Percentiles rank a stretch among this genome's conserved stretches.
phyloP scores from a whole-genome alignment of 257 asterid species.

The Eucommia ulmoides region DNA sequence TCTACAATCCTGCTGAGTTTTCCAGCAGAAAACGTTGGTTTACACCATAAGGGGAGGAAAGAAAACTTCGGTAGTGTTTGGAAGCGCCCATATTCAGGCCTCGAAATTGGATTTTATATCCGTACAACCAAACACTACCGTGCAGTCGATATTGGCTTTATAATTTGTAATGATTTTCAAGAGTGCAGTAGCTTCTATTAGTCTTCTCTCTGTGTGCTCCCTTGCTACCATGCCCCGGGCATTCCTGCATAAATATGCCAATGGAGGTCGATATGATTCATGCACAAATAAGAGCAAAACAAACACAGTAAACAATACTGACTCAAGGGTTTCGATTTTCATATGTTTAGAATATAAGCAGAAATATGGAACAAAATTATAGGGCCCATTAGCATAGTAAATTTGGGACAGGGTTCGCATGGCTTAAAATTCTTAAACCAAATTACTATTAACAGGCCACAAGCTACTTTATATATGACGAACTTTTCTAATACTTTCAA shows the following conservation, averaged over 20 bases:
- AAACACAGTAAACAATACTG: background rate
- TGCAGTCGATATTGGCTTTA: background rate
- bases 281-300: background rate
- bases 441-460: too few species aligned
- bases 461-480: too few species aligned
- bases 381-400: too few species aligned
- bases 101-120: background rate
- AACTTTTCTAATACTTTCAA: too few species aligned
- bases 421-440: too few species aligned
- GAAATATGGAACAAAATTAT: too few species aligned
- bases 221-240: slow-evolving; percentile 22
- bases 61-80: background rate
- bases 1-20: too few species aligned
- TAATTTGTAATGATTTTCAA: slow-evolving; percentile 29
- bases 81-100: background rate
- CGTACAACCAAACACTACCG: background rate
- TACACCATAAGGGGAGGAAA: too few species aligned
- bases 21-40: too few species aligned
- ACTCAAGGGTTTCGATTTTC: too few species aligned
- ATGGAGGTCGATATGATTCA: background rate
- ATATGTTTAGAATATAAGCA: too few species aligned
- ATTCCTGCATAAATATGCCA: slow-evolving; percentile 28
- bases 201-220: slow-evolving; percentile 49
- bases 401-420: too few species aligned
- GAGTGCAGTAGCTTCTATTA: slow-evolving; percentile 46